A percentile compares a stretch with the other conserved stretches of the same genome.
These are phyloP conservation scores for Aureobasidium sp. DNA, from an alignment of 2,329 filamentous ascomycete species.

Conservation along the genomic window DNA sequence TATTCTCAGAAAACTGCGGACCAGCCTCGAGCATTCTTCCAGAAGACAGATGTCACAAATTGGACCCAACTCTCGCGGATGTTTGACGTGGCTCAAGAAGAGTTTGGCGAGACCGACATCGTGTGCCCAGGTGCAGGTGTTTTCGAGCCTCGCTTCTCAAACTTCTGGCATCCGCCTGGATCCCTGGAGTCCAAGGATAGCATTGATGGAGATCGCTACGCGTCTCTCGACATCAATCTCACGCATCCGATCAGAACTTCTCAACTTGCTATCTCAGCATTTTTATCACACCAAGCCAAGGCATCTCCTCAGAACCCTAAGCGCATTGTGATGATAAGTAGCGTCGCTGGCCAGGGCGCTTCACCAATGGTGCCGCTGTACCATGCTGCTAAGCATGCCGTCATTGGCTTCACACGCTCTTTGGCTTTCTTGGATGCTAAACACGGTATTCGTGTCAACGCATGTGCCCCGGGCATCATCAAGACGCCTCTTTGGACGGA, in stretches of 20 bases:
- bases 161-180: constrained; percentile 42
- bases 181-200: constrained; percentile 25
- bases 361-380: constrained; percentile 35
- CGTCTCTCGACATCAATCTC: constrained; percentile 37
- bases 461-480: constrained; percentile 51
- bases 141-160: constrained; percentile 38
- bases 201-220: constrained; percentile 26
- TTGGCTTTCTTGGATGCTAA: constrained; percentile 40
- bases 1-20: constrained; percentile 19
- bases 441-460: constrained; percentile 49
- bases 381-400: constrained; percentile 36
- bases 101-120: constrained; percentile 40
- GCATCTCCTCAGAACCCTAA: constrained; percentile 34
- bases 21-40: constrained; percentile 30
- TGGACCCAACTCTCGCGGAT: constrained; percentile 42
- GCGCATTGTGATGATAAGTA: constrained; percentile 35
- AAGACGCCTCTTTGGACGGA: constrained; percentile 55
- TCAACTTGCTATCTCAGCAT: constrained; percentile 38
- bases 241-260: constrained; percentile 40
- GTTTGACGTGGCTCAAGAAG: constrained; percentile 39
- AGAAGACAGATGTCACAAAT: constrained; percentile 39
- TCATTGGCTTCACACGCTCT: constrained; percentile 41
- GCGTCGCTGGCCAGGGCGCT: constrained; percentile 34
- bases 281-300: constrained; percentile 29
- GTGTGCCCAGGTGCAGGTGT: constrained; percentile 40